Percentiles rank a stretch among this genome's conserved stretches.
Conservation (phyloP, 2,329 filamentous ascomycete species). For the Colletotrichum orchidophilum region DNA sequence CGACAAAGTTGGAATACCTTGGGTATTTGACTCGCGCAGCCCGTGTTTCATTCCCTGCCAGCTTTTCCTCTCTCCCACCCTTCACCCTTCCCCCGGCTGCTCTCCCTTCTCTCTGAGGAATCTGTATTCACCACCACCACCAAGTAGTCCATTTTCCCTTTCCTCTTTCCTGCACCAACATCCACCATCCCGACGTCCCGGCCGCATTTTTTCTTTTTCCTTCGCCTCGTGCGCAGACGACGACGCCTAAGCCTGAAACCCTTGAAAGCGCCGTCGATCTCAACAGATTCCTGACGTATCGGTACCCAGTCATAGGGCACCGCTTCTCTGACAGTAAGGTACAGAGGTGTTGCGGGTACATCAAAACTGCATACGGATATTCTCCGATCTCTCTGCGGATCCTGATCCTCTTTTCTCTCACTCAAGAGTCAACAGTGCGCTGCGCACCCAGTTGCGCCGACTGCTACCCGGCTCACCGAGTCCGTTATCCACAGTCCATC, state of each 20-base stretch:
- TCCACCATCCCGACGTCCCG: neutral
- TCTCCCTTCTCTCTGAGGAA: neutral
- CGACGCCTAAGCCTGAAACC: neutral
- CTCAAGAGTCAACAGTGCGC: neutral
- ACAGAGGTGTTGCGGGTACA: too few species aligned
- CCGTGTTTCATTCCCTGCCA: conserved; percentile 16
- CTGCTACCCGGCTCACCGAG: neutral
- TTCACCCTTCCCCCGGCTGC: neutral
- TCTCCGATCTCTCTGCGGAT: conserved; percentile 15
- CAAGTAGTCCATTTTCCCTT: neutral
- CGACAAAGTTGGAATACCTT: neutral
- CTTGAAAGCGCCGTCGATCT: conserved; percentile 19
- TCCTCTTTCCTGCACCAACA: neutral
- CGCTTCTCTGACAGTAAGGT: neutral
- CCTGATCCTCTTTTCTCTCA: conserved; percentile 19
- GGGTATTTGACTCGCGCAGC: conserved; percentile 30
- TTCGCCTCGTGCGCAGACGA: neutral
- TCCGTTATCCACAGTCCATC: neutral
- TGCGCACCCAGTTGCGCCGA: neutral
- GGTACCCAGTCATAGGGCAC: neutral
- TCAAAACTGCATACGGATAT: conserved; percentile 13
- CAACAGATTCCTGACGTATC: conserved; percentile 5
- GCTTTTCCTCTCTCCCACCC: neutral
- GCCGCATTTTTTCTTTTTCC: neutral
- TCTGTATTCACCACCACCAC: neutral